These are phyloP conservation scores for Mimosa pudica DNA, from an alignment of 306 rosid genomes.

Conservation along the genomic window DNA sequence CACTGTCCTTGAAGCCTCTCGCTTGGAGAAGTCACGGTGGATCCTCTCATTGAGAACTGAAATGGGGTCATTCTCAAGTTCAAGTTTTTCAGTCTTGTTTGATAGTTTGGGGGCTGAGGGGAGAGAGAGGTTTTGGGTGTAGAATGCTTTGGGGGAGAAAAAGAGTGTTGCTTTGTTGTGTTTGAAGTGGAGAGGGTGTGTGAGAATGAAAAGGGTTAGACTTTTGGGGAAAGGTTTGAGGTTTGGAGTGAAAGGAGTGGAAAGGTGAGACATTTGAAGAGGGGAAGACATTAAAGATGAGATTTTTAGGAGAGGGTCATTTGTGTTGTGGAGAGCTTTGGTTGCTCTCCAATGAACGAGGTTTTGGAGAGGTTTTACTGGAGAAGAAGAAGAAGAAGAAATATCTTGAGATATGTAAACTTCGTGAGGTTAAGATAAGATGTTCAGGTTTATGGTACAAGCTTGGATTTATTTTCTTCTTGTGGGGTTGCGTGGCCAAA, in stretches of 20 bases:
- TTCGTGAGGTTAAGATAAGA: constrained; percentile 4
- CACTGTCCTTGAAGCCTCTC: constrained; percentile 48
- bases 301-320: constrained; percentile 35
- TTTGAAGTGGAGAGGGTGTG: constrained; percentile 30
- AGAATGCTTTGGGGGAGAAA: constrained; percentile 45
- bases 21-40: constrained; percentile 60
- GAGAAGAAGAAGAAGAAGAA: neutral
- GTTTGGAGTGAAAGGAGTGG: constrained; percentile 43
- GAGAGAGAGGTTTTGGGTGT: constrained; percentile 45
- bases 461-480: neutral
- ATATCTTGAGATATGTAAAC: neutral
- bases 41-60: constrained; percentile 66
- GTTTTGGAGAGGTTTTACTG: constrained; percentile 64
- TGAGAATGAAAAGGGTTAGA: constrained; percentile 42
- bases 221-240: constrained; percentile 44
- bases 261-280: constrained; percentile 41
- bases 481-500: neutral
- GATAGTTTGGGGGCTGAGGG: constrained; percentile 41
- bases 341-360: constrained; percentile 19
- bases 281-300: constrained; percentile 53
- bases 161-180: neutral
- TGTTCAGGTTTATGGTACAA: constrained; percentile 1
- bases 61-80: constrained; percentile 62
- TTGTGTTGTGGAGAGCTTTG: constrained; percentile 14
- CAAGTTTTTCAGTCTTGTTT: constrained; percentile 37